Evolutionary conservation across 139 green algal genomes (phyloP), one percentile per base, ranked within the genome.

Genomic region (Coelastrella sp.): DNA sequence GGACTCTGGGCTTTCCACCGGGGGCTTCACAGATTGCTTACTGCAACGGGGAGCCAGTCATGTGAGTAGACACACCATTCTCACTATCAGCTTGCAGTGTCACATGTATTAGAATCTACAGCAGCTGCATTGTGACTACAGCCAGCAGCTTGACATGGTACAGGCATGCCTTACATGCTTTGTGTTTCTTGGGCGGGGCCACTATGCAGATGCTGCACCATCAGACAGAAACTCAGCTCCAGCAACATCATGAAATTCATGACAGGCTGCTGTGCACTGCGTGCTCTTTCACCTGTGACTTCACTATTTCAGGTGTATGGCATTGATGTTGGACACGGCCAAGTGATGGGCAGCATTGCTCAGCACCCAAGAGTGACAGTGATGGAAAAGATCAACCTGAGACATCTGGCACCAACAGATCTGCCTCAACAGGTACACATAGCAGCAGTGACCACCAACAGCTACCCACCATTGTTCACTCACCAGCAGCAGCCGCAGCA

Each of bases 1-100:
- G 19, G 97, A 99, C 83, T 91, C 95, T 38, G 97, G 97, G 0
- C 89, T 99, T 41, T 98, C 95, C 15, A 99, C 97, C 1, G 97
- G 97, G 19, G 97, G 97, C 64, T 99, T 99, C 89, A 96, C 96
- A 59, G 96, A 99, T 88, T 99, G 96, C 90, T 87, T 99, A 80
- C 91, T 99, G 86, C 96, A 99, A 91, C 69, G 86, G 7, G 97
- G 97, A 4, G 94, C 94, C 0, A 69, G 66, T 0, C 76, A 98
- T 88, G 95, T 96, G 71, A 69, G 86, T n/a, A n/a, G n/a, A n/a
- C n/a, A n/a, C n/a, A n/a, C n/a, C n/a, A n/a, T n/a, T n/a, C n/a
- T n/a, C n/a, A n/a, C n/a, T n/a, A n/a, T 41, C n/a, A 23, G 27
- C 64, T 23, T 57, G 48, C 48, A 74, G 2, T 51, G 67, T 15